phyloP scores from a whole-genome alignment of 179 eudicot genomes.

The Carnegiea gigantea region DNA sequence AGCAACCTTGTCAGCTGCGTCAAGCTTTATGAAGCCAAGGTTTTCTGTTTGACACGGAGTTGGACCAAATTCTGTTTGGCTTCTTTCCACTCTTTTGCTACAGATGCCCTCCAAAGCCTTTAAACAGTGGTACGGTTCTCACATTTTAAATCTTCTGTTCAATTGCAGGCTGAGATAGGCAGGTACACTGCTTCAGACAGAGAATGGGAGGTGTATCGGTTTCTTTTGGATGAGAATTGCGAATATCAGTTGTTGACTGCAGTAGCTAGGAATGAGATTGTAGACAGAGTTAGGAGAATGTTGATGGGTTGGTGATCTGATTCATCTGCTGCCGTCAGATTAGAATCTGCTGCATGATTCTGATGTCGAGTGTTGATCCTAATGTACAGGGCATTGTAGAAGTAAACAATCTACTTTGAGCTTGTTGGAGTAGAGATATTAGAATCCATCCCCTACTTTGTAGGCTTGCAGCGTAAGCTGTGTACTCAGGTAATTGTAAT shows the following conservation, averaged over 20 bases:
- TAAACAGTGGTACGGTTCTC: too few relatives aligned
- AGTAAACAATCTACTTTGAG: background rate
- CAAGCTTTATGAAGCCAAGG: background rate
- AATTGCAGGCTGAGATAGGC: slow-evolving; percentile 81
- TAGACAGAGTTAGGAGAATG: slow-evolving; percentile 67
- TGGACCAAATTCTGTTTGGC: too few relatives aligned
- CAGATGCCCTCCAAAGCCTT: too few relatives aligned
- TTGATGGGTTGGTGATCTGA: slow-evolving; percentile 73
- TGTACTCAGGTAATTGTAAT: slow-evolving; percentile 2
- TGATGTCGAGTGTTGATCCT: slow-evolving; percentile 8
- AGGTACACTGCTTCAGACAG: slow-evolving; percentile 67
- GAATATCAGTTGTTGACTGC: slow-evolving; percentile 43
- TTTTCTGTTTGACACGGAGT: background rate
- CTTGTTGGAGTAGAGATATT: slow-evolving; percentile 8
- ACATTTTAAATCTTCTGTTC: background rate
- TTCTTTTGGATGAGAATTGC: slow-evolving; percentile 77
- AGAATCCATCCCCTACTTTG: background rate
- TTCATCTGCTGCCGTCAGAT: slow-evolving; percentile 1
- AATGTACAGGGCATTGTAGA: slow-evolving; percentile 27
- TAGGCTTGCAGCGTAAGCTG: slow-evolving; percentile 23
- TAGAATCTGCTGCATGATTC: background rate
- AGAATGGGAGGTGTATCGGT: slow-evolving; percentile 94
- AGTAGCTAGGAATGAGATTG: slow-evolving; percentile 63
- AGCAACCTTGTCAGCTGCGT: background rate
- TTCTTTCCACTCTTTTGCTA: too few relatives aligned